Percentiles rank a stretch among this genome's conserved stretches.
These are phyloP conservation scores for Prototheca cutis DNA, from an alignment of 163 green algal genomes.

Conservation along the genomic window DNA sequence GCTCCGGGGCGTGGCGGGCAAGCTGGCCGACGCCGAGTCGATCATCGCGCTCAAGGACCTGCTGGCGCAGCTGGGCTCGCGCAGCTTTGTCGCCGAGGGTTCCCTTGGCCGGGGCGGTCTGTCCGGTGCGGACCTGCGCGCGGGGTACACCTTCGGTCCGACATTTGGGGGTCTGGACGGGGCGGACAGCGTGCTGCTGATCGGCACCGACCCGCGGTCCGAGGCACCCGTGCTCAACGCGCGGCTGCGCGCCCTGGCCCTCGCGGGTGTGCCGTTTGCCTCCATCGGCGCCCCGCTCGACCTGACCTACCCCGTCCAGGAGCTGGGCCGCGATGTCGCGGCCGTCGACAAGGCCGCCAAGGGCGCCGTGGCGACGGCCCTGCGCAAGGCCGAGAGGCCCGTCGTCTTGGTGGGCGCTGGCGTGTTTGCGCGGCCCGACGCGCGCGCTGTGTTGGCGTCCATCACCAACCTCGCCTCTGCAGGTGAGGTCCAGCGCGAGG, in stretches of 20 bases:
- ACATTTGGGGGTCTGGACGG: slow-evolving; percentile 73
- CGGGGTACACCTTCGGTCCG: slow-evolving; percentile 84
- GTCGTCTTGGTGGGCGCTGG: slow-evolving; percentile 80
- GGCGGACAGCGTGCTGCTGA: slow-evolving; percentile 82
- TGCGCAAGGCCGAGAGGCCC: slow-evolving; percentile 64
- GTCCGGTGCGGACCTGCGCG: slow-evolving; percentile 63
- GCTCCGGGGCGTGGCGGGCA: slow-evolving; percentile 80
- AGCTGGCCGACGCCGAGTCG: slow-evolving; percentile 87
- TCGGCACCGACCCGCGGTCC: slow-evolving; percentile 83
- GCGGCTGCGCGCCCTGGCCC: slow-evolving; percentile 68
- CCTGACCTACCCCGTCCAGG: slow-evolving; percentile 80
- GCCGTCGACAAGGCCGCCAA: slow-evolving; percentile 54
- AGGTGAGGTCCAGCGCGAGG: slow-evolving; percentile 63
- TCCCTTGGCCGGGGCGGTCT: not conserved
- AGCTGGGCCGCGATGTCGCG: slow-evolving; percentile 65
- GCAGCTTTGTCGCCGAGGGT: slow-evolving; percentile 38
- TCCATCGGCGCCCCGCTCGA: slow-evolving; percentile 66
- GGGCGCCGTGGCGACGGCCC: slow-evolving; percentile 30
- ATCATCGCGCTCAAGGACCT: slow-evolving; percentile 92
- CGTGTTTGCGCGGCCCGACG: slow-evolving; percentile 69
- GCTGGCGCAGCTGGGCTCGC: slow-evolving; percentile 73
- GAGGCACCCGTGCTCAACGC: slow-evolving; percentile 94
- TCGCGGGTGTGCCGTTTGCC: slow-evolving; percentile 63
- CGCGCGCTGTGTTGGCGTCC: slow-evolving; percentile 51
- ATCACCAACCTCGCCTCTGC: slow-evolving; percentile 61